Percentiles rank a stretch among this genome's conserved stretches.
phyloP scores from a whole-genome alignment of 441 rosid species.

The Sinapis alba region DNA sequence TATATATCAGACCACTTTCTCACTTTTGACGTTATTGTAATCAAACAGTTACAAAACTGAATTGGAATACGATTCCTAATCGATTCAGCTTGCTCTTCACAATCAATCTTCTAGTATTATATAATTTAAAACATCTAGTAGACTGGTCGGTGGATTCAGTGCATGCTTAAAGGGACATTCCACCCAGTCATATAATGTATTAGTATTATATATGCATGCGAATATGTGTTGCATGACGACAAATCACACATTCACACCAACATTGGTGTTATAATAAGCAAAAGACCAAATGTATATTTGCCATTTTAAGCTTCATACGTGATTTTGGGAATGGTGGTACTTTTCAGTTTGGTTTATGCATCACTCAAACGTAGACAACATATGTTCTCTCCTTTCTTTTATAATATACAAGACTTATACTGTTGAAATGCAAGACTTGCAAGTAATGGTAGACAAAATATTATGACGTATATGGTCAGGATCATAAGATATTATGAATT shows the following conservation, averaged over 20 bases:
- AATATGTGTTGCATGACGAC: constrained; percentile 13
- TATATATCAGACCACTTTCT: background rate
- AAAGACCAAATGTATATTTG: background rate
- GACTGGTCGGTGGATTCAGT: constrained; percentile 25
- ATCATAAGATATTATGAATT: background rate
- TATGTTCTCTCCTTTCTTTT: background rate
- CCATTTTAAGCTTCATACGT: constrained; percentile 2
- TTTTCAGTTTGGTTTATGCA: constrained; percentile 7
- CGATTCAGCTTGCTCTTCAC: constrained; percentile 23
- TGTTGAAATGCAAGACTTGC: background rate
- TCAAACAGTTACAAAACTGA: background rate
- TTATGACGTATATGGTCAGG: background rate
- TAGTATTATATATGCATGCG: constrained; percentile 19
- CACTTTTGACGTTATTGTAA: constrained; percentile 19
- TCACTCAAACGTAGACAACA: background rate
- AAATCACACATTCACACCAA: constrained; percentile 12
- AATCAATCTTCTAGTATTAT: background rate
- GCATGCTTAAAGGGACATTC: constrained; percentile 24
- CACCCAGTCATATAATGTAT: constrained; percentile 8
- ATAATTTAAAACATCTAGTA: constrained; percentile 1
- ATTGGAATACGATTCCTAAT: constrained; percentile 12
- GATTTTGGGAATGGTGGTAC: background rate
- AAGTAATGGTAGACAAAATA: background rate
- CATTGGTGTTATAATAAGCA: background rate
- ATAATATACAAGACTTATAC: background rate